Conservation (phyloP, 176 grass and related monocot species). For the Aegilops bicornis region DNA sequence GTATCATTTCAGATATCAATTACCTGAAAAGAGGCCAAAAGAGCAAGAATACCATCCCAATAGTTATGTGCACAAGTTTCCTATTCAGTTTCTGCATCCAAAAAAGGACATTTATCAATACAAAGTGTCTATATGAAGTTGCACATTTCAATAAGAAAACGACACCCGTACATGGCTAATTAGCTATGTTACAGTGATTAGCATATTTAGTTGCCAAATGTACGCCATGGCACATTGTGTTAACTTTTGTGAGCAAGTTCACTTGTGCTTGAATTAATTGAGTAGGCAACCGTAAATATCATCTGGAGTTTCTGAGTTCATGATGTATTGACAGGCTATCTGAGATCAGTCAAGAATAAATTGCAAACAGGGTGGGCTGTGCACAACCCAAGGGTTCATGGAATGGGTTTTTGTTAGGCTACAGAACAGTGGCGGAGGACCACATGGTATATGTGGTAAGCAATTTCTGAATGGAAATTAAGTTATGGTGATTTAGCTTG, state of each 20-base stretch:
- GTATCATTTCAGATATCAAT: not conserved
- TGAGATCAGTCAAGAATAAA: not conserved
- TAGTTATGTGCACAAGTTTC: slow-evolving; percentile 87
- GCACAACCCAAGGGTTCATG: not conserved
- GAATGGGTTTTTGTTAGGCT: not conserved
- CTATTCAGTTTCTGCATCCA: slow-evolving; percentile 72
- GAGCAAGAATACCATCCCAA: slow-evolving; percentile 82
- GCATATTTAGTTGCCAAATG: not conserved
- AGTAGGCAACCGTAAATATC: not conserved
- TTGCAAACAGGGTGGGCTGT: not conserved
- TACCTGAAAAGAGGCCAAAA: slow-evolving; percentile 98
- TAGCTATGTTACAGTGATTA: not conserved
- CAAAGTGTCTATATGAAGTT: not conserved
- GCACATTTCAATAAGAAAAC: not conserved
- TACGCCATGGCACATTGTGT: not conserved
- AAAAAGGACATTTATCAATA: slow-evolving; percentile 19
- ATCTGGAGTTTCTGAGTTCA: not conserved
- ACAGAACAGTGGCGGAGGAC: too few species aligned
- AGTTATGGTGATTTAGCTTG: too few species aligned
- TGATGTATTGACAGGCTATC: not conserved
- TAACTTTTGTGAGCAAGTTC: not conserved
- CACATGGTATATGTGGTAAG: too few species aligned
- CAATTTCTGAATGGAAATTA: too few species aligned
- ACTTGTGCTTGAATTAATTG: not conserved
- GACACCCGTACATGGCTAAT: not conserved